Base-by-base conservation (phyloP, 495 filamentous ascomycete species). In the Hypoxylon fragiforme region DNA sequence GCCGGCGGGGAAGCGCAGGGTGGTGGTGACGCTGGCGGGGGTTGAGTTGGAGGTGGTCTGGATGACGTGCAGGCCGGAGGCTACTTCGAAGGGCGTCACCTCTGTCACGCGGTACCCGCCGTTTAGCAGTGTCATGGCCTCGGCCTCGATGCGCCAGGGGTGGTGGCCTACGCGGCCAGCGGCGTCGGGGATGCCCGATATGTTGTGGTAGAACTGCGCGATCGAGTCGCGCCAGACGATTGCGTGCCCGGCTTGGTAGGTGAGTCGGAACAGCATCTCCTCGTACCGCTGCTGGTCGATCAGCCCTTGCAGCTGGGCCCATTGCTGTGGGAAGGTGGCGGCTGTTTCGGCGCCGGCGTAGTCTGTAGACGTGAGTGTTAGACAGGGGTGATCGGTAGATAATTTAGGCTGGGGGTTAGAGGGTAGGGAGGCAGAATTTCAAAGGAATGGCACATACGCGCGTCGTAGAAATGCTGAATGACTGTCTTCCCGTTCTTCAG, bases 391-490 rank as follows among this genome's bases (percentile, higher is more conserved):
- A 13, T 35, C 6, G n/a, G 31, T 35, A 13, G n/a, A 7, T 7
- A 13, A 9, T 35, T 28, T 35, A 3, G 7, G 3, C 26, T 30
- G 26, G 26, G 11, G 5, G 11, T 5, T 5, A 5, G 5, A 30
- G 5, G 26, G 26, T 30, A 30, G 26, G 26, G 5, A 30, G 26
- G 26, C 26, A 30, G 26, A 30, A 30, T 5, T 5, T 5, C 5
- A 30, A 5, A 14, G 1, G 28, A 3, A 21, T 12, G 12, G 12
- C 16, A 53, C 58, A 9, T 52, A 62, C 58, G 75, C 21, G 83
- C 81, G 56, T 90, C 81, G 62, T 89, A 90, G 62, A 90, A 87
- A 64, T 90, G 83, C 66, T 90, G 85, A 42, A 90, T 88, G 1
- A 90, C 84, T 0, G 84, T 85, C 66, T 86, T 81, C 6, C 84